Evolutionary conservation across 2,329 filamentous ascomycete genomes (phyloP), one percentile per base, ranked within the genome.

Genomic region (Plenodomus tracheiphilus): DNA sequence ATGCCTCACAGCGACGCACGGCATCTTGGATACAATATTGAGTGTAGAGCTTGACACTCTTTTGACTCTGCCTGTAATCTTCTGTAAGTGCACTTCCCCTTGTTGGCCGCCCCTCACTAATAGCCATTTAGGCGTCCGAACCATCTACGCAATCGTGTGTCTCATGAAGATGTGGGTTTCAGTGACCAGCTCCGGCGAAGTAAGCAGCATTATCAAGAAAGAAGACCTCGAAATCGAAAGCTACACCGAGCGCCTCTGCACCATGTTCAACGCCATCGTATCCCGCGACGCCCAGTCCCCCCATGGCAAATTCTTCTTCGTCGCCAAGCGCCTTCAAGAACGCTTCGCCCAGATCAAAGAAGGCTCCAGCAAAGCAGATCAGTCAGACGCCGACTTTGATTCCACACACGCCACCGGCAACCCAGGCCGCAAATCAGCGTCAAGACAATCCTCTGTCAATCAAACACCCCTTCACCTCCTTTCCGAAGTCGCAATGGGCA

Each of bases 131-230:
- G 71, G 82, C 60, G 80, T 83, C 16, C 77, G 81, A 32, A 76
- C 79, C 39, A 78, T 80, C 10, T 84, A 84, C 59, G 79, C 81
- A 13, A 75, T 81, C 18, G 79, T 84, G 5, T 78, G 83, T 25
- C 72, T 85, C 7, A 82, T 84, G 69, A 84, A 84, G 59, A 78
- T 85, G 73, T 82, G 81, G 68, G 80, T 82, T 40, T 79, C 80
- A 1, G 75, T 79, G 6, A 77, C 74, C 3, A 74, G 71, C n/a
- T 77, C 77, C 3, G 72, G 72, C 17, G 78, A 81, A 57, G 69
- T 81, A 1, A 74, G 75, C 41, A 78, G 72, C 52, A 73, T 80
- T 46, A 77, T 81, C 65, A 74, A 74, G 34, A 71, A 75, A 30
- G 73, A 78, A 37, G 73, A 76, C 37, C 65, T 81, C 9, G 67